A percentile compares a stretch with the other conserved stretches of the same genome.
These are phyloP conservation scores for Trichosporon sp. DNA, from an alignment of 1,284 basidiomycete genomes.

Conservation along the genomic window DNA sequence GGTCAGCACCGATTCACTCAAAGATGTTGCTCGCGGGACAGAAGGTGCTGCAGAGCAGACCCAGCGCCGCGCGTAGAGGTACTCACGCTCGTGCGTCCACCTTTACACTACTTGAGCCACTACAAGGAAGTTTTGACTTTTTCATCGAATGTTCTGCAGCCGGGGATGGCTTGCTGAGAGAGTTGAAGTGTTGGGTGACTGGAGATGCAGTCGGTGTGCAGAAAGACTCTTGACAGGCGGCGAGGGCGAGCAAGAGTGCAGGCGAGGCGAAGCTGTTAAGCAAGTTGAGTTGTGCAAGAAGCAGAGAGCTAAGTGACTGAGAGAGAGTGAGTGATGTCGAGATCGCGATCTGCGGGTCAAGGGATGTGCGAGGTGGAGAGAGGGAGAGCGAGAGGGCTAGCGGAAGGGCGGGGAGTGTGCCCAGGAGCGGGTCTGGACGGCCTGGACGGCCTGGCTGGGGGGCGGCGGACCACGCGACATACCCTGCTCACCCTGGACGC, in stretches of 20 bases:
- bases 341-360: not conserved
- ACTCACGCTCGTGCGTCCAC: slow-evolving; percentile 35
- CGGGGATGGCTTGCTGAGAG: slow-evolving; percentile 1
- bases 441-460: too few relatives aligned
- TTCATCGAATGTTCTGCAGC: slow-evolving; percentile 23
- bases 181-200: not conserved
- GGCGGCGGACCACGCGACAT: too few relatives aligned
- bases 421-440: too few relatives aligned
- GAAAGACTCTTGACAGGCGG: not conserved
- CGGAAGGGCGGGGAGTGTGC: too few relatives aligned
- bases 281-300: not conserved
- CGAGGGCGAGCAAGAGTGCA: not conserved
- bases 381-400: not conserved
- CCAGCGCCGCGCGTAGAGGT: too few relatives aligned
- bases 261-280: not conserved
- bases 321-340: not conserved
- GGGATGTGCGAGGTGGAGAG: not conserved
- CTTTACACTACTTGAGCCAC: slow-evolving; percentile 32
- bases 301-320: not conserved
- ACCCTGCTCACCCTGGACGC: too few relatives aligned
- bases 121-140: slow-evolving; percentile 45
- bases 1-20: not conserved
- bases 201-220: not conserved
- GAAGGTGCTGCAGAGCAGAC: too few relatives aligned
- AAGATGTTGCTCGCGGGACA: not conserved